Evolutionary conservation across 1,284 basidiomycete species (phyloP).

Genomic region (Ceratobasidium sp.): DNA sequence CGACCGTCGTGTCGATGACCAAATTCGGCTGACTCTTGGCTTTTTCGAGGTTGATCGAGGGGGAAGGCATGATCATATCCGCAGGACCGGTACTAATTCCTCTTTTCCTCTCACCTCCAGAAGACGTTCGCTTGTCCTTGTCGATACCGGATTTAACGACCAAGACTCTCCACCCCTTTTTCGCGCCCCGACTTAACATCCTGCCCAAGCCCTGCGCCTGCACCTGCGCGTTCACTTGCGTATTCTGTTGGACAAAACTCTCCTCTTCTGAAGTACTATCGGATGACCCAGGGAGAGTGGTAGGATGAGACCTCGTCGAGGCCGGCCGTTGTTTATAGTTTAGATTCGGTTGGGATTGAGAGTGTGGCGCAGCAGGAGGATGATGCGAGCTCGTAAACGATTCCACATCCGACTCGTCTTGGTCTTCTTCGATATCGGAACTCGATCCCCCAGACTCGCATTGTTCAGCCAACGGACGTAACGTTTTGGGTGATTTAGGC

Average conservation of each 20-base stretch:
- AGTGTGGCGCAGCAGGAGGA: neutral
- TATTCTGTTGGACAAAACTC: slow-evolving; percentile 17
- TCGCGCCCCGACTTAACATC: slow-evolving; percentile 23
- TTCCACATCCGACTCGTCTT: slow-evolving; percentile 43
- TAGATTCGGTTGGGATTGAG: neutral
- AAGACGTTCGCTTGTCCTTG: neutral
- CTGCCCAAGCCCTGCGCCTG: neutral
- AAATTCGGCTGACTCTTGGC: slow-evolving; percentile 35
- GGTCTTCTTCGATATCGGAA: slow-evolving; percentile 26
- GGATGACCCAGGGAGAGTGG: neutral
- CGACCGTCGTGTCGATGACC: slow-evolving; percentile 10
- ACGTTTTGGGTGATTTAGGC: neutral
- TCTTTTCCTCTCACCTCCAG: neutral
- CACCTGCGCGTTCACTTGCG: neutral
- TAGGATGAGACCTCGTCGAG: slow-evolving; percentile 15
- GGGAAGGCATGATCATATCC: neutral
- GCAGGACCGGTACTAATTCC: slow-evolving; percentile 7
- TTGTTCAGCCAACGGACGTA: slow-evolving; percentile 9
- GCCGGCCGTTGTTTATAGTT: neutral
- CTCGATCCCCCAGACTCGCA: slow-evolving; percentile 28
- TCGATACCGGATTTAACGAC: neutral
- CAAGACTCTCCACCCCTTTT: slow-evolving; percentile 21
- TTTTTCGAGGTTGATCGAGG: too few relatives aligned
- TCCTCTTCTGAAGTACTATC: neutral
- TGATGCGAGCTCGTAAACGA: slow-evolving; percentile 24